Evolutionary conservation across 2,329 filamentous ascomycete genomes (phyloP).

Genomic region (Acrocalymma vagum): DNA sequence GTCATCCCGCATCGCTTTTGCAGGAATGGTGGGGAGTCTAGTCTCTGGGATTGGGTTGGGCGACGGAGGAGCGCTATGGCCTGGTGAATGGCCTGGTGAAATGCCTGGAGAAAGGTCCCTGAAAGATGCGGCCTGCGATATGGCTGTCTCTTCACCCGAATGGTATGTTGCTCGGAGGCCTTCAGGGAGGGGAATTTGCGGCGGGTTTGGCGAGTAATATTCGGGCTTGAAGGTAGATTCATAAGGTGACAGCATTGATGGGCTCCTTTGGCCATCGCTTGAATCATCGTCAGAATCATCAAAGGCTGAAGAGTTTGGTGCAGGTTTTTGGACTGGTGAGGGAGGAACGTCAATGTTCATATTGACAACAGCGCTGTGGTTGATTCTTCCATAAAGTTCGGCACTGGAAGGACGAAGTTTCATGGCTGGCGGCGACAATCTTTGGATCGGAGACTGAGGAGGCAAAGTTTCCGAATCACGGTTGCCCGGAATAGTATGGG

Average conservation of each 20-base stretch:
- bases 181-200: conserved; percentile 33
- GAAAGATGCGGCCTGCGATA: conserved; percentile 41
- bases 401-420: conserved; percentile 47
- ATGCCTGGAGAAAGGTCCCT: conserved; percentile 18
- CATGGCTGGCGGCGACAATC: conserved; percentile 30
- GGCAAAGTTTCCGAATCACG: conserved; percentile 27
- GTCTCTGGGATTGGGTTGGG: conserved; percentile 33
- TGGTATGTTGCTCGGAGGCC: conserved; percentile 35
- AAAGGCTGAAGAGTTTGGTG: conserved; percentile 29
- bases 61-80: conserved; percentile 28
- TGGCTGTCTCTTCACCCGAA: conserved; percentile 20
- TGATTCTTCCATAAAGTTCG: conserved; percentile 45
- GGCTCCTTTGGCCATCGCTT: conserved; percentile 30
- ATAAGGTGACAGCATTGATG: conserved; percentile 32
- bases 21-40: conserved; percentile 35
- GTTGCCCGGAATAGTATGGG: conserved; percentile 21
- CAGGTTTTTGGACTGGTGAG: conserved; percentile 34
- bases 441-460: conserved; percentile 17
- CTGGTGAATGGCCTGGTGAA: conserved; percentile 28
- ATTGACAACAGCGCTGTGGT: conserved; percentile 43
- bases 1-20: conserved; percentile 25
- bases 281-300: conserved; percentile 35
- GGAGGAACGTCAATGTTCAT: conserved; percentile 44
- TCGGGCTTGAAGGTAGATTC: conserved; percentile 29
- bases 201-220: conserved; percentile 34